These are phyloP conservation scores for Umbelopsis ramanniana DNA, from an alignment of 192 early-diverging fungal genomes.

Conservation along the genomic window DNA sequence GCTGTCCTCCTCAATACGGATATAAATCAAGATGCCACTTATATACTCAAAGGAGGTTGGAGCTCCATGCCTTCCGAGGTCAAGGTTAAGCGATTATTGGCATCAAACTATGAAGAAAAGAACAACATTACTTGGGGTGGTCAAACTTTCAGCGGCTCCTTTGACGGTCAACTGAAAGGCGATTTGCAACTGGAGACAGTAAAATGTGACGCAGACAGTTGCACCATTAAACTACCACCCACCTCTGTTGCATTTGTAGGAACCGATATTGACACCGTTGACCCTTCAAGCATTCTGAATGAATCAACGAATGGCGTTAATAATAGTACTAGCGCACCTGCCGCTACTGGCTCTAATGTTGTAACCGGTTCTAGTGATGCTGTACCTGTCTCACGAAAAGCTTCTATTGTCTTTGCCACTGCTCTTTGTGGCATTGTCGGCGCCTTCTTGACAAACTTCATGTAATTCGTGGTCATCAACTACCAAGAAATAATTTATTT, in stretches of 20 bases:
- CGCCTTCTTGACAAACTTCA: too few species aligned
- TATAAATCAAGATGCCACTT: constrained; percentile 6
- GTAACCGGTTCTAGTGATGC: background rate
- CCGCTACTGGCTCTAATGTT: background rate
- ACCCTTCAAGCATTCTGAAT: background rate
- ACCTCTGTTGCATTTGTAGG: constrained; percentile 13
- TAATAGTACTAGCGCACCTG: too few species aligned
- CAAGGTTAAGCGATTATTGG: constrained; percentile 4
- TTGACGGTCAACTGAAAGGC: background rate
- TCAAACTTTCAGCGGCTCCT: background rate
- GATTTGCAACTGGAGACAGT: background rate
- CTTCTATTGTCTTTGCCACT: too few species aligned
- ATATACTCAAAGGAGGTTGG: constrained; percentile 9
- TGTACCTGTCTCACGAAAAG: too few species aligned
- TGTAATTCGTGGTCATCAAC: too few species aligned
- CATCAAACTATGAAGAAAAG: constrained; percentile 10
- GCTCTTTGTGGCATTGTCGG: too few species aligned
- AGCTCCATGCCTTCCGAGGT: background rate
- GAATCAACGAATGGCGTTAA: background rate
- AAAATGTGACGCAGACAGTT: background rate
- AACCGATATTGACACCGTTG: background rate
- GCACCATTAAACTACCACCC: background rate
- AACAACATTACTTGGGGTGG: constrained; percentile 8
- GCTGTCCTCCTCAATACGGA: constrained; percentile 8
- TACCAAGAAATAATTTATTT: too few species aligned